Conservation (phyloP, 2,329 filamentous ascomycete species). For the Fusarium graminum region DNA sequence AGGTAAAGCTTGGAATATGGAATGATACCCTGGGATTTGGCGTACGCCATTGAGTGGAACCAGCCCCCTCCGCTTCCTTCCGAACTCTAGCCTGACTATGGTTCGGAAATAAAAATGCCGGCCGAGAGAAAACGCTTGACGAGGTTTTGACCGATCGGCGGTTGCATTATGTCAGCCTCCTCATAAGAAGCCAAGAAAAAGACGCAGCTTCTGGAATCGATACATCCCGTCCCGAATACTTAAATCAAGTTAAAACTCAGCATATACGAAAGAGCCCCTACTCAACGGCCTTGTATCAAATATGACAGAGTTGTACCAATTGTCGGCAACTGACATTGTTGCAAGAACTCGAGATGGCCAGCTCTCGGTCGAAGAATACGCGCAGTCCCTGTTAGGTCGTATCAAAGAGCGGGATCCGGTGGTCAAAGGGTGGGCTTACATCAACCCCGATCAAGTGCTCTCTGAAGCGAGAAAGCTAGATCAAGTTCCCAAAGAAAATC, state of each 20-base stretch:
- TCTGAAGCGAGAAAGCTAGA: slow-evolving; percentile 16
- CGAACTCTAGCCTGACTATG: background rate
- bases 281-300: rapidly evolving
- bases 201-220: background rate
- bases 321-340: slow-evolving; percentile 2
- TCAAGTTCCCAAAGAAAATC: background rate
- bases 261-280: rapidly evolving
- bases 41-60: background rate
- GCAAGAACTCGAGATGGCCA: slow-evolving; percentile 12
- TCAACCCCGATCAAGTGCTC: slow-evolving; percentile 8
- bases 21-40: background rate
- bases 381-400: slow-evolving; percentile 6
- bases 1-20: too few species aligned
- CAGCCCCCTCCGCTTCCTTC: background rate
- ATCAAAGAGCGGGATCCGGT: slow-evolving; percentile 18
- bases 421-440: slow-evolving; percentile 19
- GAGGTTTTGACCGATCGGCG: background rate
- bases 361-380: slow-evolving; percentile 40
- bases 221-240: background rate
- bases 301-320: slow-evolving; percentile 8
- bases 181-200: background rate
- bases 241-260: rapidly evolving
- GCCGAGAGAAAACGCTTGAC: background rate
- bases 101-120: background rate
- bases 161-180: slow-evolving; percentile 14